Base-by-base conservation (phyloP, 805 yeast genomes). In the Vanderwaltozyma tropicalis region DNA sequence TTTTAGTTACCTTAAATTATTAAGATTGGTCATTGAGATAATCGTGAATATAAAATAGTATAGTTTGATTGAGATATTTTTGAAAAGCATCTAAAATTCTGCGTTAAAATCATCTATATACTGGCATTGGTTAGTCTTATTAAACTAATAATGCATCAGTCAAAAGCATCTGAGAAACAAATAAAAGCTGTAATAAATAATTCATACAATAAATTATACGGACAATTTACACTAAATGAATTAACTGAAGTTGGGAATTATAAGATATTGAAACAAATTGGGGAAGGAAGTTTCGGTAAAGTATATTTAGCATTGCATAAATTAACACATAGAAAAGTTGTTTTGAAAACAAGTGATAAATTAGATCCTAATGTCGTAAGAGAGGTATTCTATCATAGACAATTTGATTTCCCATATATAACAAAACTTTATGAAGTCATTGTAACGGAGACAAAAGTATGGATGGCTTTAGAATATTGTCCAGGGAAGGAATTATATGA, bases 231-330 rank as follows among this genome's bases (percentile, higher is more conserved):
- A 9, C 58, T 62, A 12, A 52, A 72, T 9, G 75, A 71, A 30
- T 61, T 78, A 31, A 64, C 64, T 34, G 82, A 78, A 39, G 78
- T 89, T 11, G 97, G 98, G 1, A 85, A 82, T 58, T 89, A 89
- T 53, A 65, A 70, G 36, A 74, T 92, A 7, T 51, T 76, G 6
- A 67, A 76, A 41, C 83, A 79, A 46, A 80, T 89, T 17, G 97
- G 96, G 2, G 87, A 84, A 49, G 96, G 96, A 9, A 72, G 94
- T 3, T 89, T 87, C 68, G 96, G 97, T 8, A 83, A 82, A 52
- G 95, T 87, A 1, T 92, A 80, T 55, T 63, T 89, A 22, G 97
- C 96, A 1, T 67, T 67, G 27, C 97, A 89, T 52, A 70, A 71
- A 36, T 66, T 87, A 32, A 72, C 95, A 10, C 76, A 77, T 38